Evolutionary conservation across 768 basidiomycete species (phyloP).

Genomic region (Lactarius psammicola): DNA sequence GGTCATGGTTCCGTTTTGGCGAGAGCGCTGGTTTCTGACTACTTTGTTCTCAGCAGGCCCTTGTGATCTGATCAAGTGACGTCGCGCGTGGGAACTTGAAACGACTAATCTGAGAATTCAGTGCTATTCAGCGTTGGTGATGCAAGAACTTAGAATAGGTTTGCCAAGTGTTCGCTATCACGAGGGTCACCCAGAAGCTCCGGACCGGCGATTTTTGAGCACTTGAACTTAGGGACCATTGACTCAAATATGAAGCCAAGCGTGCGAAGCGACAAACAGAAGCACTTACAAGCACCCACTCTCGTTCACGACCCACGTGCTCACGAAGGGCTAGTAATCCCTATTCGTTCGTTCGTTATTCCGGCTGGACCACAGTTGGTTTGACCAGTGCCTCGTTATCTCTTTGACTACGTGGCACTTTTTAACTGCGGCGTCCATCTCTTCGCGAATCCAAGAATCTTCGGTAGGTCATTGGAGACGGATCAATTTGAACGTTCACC

Average conservation of each 20-base stretch:
- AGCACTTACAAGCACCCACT: too few species aligned
- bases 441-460: background rate
- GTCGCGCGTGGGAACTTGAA: background rate
- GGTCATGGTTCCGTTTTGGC: too few species aligned
- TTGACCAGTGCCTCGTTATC: slow-evolving; percentile 1
- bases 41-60: background rate
- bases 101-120: background rate
- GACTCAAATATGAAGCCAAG: too few species aligned
- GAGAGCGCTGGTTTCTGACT: too few species aligned
- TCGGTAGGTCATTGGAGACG: background rate
- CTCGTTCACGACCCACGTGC: too few species aligned
- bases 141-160: background rate
- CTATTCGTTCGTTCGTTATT: background rate
- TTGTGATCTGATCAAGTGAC: background rate
- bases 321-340: background rate
- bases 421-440: background rate
- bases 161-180: too few species aligned
- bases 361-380: background rate
- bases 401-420: background rate
- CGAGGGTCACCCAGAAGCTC: too few species aligned
- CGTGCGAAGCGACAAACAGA: too few species aligned
- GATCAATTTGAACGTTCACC: background rate
- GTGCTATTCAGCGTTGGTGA: background rate
- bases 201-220: too few species aligned
- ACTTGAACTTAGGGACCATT: too few species aligned